Percentiles rank a stretch among this genome's conserved stretches.
These are phyloP conservation scores for Astathelohania contejeani DNA, from an alignment of 371 early-diverging fungal genomes.

Conservation along the genomic window DNA sequence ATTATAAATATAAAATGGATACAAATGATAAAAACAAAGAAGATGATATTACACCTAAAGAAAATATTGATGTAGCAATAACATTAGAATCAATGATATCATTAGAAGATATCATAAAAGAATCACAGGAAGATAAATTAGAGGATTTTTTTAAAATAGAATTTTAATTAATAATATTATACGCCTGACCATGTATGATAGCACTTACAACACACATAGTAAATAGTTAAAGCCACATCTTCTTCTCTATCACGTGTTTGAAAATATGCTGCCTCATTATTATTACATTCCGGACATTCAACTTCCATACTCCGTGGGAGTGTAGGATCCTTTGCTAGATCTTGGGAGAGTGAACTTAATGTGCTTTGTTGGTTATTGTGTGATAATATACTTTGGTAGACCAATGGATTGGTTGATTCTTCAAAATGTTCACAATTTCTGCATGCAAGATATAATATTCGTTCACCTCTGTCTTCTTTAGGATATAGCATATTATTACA, in stretches of 20 bases:
- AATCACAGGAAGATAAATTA: not conserved
- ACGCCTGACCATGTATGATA: conserved; percentile 22
- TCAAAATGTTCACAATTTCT: conserved; percentile 76
- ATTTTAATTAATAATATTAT: too few relatives aligned
- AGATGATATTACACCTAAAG: not conserved
- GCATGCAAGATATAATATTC: conserved; percentile 66
- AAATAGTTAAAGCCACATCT: conserved; percentile 73
- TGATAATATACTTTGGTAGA: conserved; percentile 54
- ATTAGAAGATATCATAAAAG: not conserved
- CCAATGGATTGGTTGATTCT: conserved; percentile 61
- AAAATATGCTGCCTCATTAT: conserved; percentile 63
- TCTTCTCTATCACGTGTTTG: conserved; percentile 64
- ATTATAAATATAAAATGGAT: not conserved
- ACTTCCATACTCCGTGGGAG: conserved; percentile 57
- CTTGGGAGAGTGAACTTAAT: conserved; percentile 60
- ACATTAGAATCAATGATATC: not conserved
- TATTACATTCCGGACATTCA: conserved; percentile 59
- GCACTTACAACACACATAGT: conserved; percentile 66
- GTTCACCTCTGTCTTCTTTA: conserved; percentile 61
- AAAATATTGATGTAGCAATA: not conserved
- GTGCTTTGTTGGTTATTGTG: conserved; percentile 53
- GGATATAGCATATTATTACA: conserved; percentile 87
- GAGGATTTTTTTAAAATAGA: not conserved
- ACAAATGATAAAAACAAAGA: not conserved
- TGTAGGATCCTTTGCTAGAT: conserved; percentile 65